Evolutionary conservation across 805 yeast genomes (phyloP), one percentile per base, ranked within the genome.

Genomic region (Zygosaccharomyces rouxii): DNA sequence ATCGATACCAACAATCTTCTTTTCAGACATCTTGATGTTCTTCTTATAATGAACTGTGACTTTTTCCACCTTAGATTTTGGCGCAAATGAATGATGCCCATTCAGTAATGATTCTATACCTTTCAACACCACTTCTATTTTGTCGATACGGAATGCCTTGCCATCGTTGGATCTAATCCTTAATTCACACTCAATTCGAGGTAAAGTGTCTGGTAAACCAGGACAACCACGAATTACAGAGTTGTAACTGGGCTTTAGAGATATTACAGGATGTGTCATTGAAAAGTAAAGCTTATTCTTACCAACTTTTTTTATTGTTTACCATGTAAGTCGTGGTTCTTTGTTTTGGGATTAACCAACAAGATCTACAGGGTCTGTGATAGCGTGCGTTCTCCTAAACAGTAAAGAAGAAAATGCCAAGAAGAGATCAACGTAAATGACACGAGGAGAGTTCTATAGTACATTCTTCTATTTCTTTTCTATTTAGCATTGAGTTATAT

Each of bases 141-240:
- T 65, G n/a, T 79, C 69, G 35, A 81, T 60, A 2, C 63, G 62
- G 54, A 78, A 75, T 11, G 79, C 76, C 6, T 57, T 57, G 2
- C 79, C 81, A 43, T 71, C 70, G 10, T 69, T 69, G 0, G 84
- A 75, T 46, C 86, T 68, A 14, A 82, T 61, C 53, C 80, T 79
- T 13, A 83, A 58, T 22, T 73, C 75, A 7, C 85, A 80, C 46
- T 80, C 80, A 3, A 82, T 68, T 25, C 86, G 72, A 2, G 88
- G 87, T 42, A 73, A 64, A 2, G 79, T 80, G 44, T 80, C 74
- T 1, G 83, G 79, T 1, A 83, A 79, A 0, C 89, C 89, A 0
- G 88, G 87, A 63, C 85, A 80, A 2, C 89, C 89, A 43, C 74
- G 67, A 1, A 83, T 79, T 0, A 79, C 67, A n/a, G 79, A 71